Conservation (phyloP, 2,329 filamentous ascomycete genomes). For the Didymella keratinophila region DNA sequence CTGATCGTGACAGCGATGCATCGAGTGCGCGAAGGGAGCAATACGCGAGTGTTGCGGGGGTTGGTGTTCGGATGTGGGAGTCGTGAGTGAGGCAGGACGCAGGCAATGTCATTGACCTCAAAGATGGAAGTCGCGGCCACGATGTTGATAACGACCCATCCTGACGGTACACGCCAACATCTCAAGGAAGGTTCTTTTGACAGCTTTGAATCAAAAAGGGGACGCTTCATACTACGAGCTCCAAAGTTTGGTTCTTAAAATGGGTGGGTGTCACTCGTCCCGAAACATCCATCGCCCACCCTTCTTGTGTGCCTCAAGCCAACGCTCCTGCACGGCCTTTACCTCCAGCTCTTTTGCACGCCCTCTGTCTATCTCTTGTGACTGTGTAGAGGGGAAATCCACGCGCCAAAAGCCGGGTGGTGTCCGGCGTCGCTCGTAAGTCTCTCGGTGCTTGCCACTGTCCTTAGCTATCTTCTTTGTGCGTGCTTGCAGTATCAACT, state of each 20-base stretch:
- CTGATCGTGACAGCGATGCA: background rate
- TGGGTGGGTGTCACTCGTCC: conserved; percentile 68
- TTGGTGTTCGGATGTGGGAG: background rate
- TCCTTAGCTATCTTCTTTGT: conserved; percentile 75
- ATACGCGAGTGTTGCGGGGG: background rate
- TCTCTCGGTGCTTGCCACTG: conserved; percentile 78
- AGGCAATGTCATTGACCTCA: background rate
- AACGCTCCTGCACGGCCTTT: conserved; percentile 73
- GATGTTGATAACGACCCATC: background rate
- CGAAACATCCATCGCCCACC: conserved; percentile 81
- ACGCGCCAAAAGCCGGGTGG: conserved; percentile 91
- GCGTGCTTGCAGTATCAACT: conserved; percentile 77
- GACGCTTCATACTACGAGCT: background rate
- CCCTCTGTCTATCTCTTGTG: conserved; percentile 70
- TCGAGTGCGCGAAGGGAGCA: background rate
- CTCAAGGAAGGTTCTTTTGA: background rate
- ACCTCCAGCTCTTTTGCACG: conserved; percentile 71
- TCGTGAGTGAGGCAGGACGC: background rate
- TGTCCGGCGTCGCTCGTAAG: conserved; percentile 73
- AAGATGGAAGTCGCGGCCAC: conserved; percentile 2
- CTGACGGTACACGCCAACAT: background rate
- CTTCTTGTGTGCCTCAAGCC: conserved; percentile 80
- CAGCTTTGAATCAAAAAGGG: too few relatives aligned
- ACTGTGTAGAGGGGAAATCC: conserved; percentile 90
- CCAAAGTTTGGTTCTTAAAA: background rate